A percentile compares a stretch with the other conserved stretches of the same genome.
Evolutionary conservation across 805 yeast genomes (phyloP).

Genomic region (Nakazawaea ambrosiae): DNA sequence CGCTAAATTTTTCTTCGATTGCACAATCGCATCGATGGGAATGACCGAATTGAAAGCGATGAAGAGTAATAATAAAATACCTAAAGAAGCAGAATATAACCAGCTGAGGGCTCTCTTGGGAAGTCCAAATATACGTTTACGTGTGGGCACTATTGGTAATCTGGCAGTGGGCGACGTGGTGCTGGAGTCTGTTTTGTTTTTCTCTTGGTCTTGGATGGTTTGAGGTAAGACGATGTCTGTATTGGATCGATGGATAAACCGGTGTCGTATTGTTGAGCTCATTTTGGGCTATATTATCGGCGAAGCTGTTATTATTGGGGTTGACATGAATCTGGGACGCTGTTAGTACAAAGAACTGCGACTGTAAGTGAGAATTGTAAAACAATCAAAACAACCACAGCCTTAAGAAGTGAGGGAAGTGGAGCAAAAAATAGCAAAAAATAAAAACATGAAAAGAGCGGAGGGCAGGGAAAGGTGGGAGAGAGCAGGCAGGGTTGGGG

Average conservation of each 20-base stretch:
- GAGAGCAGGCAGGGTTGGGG: no score
- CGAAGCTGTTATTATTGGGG: no score
- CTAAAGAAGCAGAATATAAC: constrained; percentile 38
- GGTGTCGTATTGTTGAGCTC: constrained; percentile 5
- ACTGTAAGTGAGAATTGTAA: no score
- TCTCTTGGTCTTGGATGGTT: not conserved
- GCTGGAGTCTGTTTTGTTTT: not conserved
- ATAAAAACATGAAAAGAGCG: no score
- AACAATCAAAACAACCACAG: no score
- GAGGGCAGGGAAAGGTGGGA: no score
- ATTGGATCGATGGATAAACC: constrained; percentile 4
- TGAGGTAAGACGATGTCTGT: constrained; percentile 6
- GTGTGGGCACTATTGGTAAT: constrained; percentile 4
- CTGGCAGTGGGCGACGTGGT: no score
- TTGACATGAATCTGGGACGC: no score
- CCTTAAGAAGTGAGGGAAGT: no score
- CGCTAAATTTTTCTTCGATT: constrained; percentile 54
- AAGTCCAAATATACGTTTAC: constrained; percentile 5
- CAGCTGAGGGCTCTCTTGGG: constrained; percentile 24
- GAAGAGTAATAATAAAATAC: constrained; percentile 31
- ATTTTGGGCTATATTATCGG: not conserved
- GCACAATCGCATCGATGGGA: constrained; percentile 72
- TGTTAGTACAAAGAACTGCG: no score
- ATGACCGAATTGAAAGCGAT: constrained; percentile 62
- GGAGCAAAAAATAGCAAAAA: no score